Evolutionary conservation across 2,329 filamentous ascomycete genomes (phyloP).

Genomic region (Colletotrichum sp.): DNA sequence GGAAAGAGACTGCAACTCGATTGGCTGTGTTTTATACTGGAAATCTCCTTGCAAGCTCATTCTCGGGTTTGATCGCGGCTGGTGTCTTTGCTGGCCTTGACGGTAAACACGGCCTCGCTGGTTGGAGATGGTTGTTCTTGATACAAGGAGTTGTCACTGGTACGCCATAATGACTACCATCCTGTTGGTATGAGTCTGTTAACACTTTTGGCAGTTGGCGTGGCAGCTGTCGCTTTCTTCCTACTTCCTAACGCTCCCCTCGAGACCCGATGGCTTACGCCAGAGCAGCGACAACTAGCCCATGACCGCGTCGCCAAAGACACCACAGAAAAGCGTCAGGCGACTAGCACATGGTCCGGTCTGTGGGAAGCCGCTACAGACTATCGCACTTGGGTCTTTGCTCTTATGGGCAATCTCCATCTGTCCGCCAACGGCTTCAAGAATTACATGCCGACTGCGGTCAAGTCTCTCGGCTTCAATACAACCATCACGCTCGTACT

Average conservation of each 20-base stretch:
- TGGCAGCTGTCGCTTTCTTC: constrained; percentile 24
- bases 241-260: constrained; percentile 33
- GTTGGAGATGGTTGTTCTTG: constrained; percentile 44
- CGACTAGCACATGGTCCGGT: constrained; percentile 45
- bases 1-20: constrained; percentile 26
- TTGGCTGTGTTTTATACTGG: constrained; percentile 51
- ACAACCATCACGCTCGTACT: constrained; percentile 46
- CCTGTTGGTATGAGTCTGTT: not conserved
- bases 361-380: constrained; percentile 49
- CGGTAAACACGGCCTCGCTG: constrained; percentile 37
- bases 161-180: not conserved
- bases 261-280: constrained; percentile 40
- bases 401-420: constrained; percentile 56
- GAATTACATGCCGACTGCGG: constrained; percentile 19
- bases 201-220: constrained; percentile 1
- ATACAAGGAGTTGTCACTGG: not conserved
- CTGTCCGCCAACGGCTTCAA: constrained; percentile 53
- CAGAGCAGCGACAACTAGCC: constrained; percentile 45
- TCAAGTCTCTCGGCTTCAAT: constrained; percentile 40
- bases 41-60: constrained; percentile 48
- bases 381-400: constrained; percentile 53
- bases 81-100: constrained; percentile 49
- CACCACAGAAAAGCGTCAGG: constrained; percentile 38
- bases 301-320: constrained; percentile 34
- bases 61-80: constrained; percentile 48